A percentile compares a stretch with the other conserved stretches of the same genome.
Conservation (phyloP, 2,329 filamentous ascomycete genomes). For the Chrysoporthe austroafricana region DNA sequence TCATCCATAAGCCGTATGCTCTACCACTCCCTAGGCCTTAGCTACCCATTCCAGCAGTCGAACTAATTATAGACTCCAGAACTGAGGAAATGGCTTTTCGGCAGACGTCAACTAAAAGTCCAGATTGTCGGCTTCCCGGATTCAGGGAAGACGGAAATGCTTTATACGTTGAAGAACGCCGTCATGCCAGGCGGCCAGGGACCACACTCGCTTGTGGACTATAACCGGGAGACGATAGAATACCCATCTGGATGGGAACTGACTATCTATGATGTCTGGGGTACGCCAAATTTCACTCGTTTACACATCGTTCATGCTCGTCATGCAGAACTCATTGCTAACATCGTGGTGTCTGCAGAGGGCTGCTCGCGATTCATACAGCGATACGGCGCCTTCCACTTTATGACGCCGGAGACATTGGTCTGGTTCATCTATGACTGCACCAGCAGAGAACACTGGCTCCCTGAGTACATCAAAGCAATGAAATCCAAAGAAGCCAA, state of each 20-base stretch:
- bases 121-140: background rate
- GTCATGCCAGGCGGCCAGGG: background rate
- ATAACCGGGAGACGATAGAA: background rate
- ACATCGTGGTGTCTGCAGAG: background rate
- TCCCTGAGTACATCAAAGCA: background rate
- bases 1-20: background rate
- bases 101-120: background rate
- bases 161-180: background rate
- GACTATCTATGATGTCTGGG: slow-evolving; percentile 6
- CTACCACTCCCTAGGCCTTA: background rate
- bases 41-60: background rate
- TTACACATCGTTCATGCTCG: background rate
- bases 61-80: background rate
- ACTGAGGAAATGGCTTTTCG: background rate
- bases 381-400: background rate
- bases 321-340: background rate
- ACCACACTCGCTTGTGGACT: background rate
- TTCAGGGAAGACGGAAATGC: background rate
- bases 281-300: background rate
- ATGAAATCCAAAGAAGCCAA: slow-evolving; percentile 8
- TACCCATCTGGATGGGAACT: slow-evolving; percentile 11
- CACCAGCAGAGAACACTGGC: background rate
- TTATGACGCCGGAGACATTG: background rate
- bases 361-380: background rate
- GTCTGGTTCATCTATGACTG: slow-evolving; percentile 5